Evolutionary conservation across 2,329 filamentous ascomycete species (phyloP), one percentile per base, ranked within the genome.

Genomic region (Gyromitra esculenta): DNA sequence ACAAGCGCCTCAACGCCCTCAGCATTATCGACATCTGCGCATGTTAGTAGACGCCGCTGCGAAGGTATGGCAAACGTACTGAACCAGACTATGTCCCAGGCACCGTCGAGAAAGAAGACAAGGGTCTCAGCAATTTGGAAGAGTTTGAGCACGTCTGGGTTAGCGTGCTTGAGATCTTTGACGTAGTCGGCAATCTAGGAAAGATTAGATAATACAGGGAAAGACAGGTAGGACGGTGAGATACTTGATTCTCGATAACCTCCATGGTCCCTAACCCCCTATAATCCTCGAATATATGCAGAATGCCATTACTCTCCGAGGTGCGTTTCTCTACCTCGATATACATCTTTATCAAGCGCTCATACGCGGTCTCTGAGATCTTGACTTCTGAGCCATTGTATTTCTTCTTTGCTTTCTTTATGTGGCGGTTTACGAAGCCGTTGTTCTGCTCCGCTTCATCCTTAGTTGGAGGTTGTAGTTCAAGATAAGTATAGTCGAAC

Each of bases 281-380:
- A 37, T 35, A 57, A 15, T 73, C 69, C 35, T 48, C 60, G 15
- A 65, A 48, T n/a, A 73, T 57, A 57, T 56, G 68, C 5, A 13
- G 11, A 57, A 57, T 45, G 0, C 69, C 69, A 39, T 59, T 66
- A 41, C 59, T 66, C 18, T 66, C 50, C 37, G 60, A 50, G 2
- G 60, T 65, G 11, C 69, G 69, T 37, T 73, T 73, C 18, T 73
- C 69, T 9, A 57, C 21, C 60, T 66, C 69, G 37, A 73, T 35
- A 15, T 73, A 73, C 35, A 73, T 73, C 21, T 73, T 73, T 11
- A 45, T 48, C 21, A 73, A 37, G 21, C 43, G 60, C 1, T 66
- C 62, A 37, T 73, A 73, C 4, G 35, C 69, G 6, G 21, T 60
- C 56, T 65, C 35, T 1, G 69, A 73, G 13, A 73, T 73, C 31